phyloP scores from a whole-genome alignment of 495 filamentous ascomycete species.

The Penicillium verhagenii region DNA sequence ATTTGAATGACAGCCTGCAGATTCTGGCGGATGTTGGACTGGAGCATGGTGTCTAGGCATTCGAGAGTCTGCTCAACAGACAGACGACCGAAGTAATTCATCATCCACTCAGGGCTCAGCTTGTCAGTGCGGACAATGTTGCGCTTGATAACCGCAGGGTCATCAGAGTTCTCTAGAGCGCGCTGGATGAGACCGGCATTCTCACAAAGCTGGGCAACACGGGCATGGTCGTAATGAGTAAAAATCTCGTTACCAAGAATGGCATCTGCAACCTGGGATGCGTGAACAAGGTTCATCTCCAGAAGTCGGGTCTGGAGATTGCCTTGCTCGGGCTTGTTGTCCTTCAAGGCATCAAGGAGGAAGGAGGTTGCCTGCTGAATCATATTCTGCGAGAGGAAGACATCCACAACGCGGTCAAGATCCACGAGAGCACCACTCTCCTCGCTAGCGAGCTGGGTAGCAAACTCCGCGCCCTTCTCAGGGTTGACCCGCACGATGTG shows the following conservation, averaged over 20 bases:
- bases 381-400: constrained; percentile 97
- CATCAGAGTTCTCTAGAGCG: constrained; percentile 92
- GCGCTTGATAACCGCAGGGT: constrained; percentile 85
- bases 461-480: constrained; percentile 94
- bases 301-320: constrained; percentile 90
- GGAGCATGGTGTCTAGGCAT: constrained; percentile 93
- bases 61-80: constrained; percentile 94
- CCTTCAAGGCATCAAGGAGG: constrained; percentile 88
- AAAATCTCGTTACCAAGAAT: constrained; percentile 98
- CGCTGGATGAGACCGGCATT: constrained; percentile 82
- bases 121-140: constrained; percentile 78
- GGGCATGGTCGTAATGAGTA: constrained; percentile 86
- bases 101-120: constrained; percentile 84
- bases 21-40: constrained; percentile 93
- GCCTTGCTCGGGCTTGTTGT: constrained; percentile 91
- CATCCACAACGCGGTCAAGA: constrained; percentile 91
- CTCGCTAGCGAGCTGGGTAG: constrained; percentile 79
- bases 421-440: constrained; percentile 84
- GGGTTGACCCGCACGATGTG: constrained; percentile 91
- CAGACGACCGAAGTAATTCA: constrained; percentile 87
- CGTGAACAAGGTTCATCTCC: constrained; percentile 97
- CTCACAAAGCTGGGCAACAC: constrained; percentile 88
- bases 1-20: constrained; percentile 91
- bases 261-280: constrained; percentile 94
- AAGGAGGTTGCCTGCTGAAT: constrained; percentile 96